Evolutionary conservation across 2,329 filamentous ascomycete genomes (phyloP).

Genomic region (Alternaria metachromatica): DNA sequence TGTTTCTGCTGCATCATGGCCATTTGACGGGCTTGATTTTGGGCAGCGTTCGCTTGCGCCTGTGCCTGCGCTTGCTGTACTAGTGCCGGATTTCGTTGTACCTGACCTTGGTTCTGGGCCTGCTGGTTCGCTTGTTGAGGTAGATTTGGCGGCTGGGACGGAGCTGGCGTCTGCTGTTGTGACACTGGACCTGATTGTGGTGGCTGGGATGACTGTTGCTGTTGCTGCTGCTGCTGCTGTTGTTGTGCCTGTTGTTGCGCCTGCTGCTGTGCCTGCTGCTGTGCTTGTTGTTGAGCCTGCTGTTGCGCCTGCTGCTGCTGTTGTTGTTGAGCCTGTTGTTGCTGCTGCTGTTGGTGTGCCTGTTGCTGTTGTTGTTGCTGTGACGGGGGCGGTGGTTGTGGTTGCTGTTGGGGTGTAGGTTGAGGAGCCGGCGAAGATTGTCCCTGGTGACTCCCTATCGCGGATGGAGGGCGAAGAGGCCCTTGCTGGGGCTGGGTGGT

Average conservation of each 20-base stretch:
- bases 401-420: constrained; percentile 48
- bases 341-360: not conserved
- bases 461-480: constrained; percentile 48
- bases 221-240: constrained; percentile 38
- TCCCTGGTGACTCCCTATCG: constrained; percentile 48
- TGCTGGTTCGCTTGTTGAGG: constrained; percentile 44
- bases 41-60: constrained; percentile 29
- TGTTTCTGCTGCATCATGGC: constrained; percentile 42
- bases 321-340: not conserved
- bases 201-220: constrained; percentile 32
- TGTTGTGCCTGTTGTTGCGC: constrained; percentile 42
- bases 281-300: constrained; percentile 10
- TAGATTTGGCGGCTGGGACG: constrained; percentile 43
- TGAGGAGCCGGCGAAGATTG: constrained; percentile 49
- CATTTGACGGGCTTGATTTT: constrained; percentile 31
- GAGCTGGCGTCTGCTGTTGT: constrained; percentile 52
- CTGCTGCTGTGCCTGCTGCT: constrained; percentile 41
- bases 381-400: constrained; percentile 48
- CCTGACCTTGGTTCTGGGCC: constrained; percentile 42
- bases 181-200: constrained; percentile 52
- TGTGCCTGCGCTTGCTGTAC: constrained; percentile 39
- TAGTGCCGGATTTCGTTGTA: constrained; percentile 45
- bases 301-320: constrained; percentile 49
- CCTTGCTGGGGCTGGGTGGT: constrained; percentile 46
- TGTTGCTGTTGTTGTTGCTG: constrained; percentile 46